phyloP scores from a whole-genome alignment of 495 filamentous ascomycete species.

The Xylaria intraflava region DNA sequence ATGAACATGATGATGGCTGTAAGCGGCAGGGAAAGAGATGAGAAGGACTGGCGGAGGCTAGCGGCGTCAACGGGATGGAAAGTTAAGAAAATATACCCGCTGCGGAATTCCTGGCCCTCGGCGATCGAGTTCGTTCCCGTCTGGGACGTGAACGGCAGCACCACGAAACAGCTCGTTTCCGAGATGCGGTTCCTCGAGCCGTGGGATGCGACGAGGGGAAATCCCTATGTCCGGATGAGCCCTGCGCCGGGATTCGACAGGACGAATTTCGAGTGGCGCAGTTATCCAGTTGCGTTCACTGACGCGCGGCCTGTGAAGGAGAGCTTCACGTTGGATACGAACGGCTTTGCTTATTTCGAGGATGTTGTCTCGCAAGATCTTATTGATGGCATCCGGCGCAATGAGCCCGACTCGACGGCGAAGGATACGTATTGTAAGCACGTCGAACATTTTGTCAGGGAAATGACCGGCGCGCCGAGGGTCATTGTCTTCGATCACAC shows the following conservation, averaged over 20 bases:
- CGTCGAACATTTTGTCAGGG: no score
- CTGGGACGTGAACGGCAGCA: neutral
- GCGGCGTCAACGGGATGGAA: constrained; percentile 10
- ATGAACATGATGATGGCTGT: constrained; percentile 18
- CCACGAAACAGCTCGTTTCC: neutral
- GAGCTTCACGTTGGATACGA: neutral
- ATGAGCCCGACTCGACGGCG: no score
- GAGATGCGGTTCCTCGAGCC: constrained; percentile 11
- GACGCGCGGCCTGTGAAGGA: neutral
- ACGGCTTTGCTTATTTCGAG: neutral
- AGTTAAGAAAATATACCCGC: constrained; percentile 9
- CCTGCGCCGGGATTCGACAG: constrained; percentile 1
- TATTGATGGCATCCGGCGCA: neutral
- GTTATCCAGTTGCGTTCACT: neutral
- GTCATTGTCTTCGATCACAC: no score
- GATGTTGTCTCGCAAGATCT: neutral
- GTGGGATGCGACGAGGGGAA: constrained; percentile 5
- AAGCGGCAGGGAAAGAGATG: constrained; percentile 6
- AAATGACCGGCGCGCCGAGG: no score
- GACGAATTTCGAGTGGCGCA: neutral
- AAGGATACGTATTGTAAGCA: no score
- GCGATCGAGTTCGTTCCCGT: constrained; percentile 18
- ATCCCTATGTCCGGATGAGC: constrained; percentile 6
- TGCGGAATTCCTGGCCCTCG: constrained; percentile 19
- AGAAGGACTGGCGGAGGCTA: constrained; percentile 6